These are phyloP conservation scores for Recurvomyces mirabilis DNA, from an alignment of 495 filamentous ascomycete species.

Conservation along the genomic window DNA sequence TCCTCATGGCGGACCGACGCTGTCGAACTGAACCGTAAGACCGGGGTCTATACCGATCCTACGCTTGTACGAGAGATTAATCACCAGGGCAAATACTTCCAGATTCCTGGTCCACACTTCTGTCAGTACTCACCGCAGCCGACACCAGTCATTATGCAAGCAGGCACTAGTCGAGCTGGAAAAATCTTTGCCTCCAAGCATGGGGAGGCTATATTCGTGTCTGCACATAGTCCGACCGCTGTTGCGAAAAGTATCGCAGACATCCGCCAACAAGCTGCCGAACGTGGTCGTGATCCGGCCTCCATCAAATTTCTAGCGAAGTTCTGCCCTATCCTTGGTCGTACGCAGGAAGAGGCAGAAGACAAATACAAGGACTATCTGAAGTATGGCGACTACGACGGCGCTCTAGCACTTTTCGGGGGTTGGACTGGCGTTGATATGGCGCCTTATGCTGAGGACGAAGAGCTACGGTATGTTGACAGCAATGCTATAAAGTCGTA, in stretches of 20 bases:
- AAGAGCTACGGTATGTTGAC: constrained; percentile 47
- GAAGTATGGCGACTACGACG: constrained; percentile 45
- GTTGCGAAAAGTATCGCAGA: constrained; percentile 40
- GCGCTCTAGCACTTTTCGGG: constrained; percentile 47
- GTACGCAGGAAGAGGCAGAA: constrained; percentile 43
- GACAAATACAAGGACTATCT: constrained; percentile 40
- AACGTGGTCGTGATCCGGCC: constrained; percentile 37
- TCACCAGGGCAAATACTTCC: constrained; percentile 55
- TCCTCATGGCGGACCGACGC: constrained; percentile 60
- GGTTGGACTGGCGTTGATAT: constrained; percentile 55
- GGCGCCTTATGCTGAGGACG: constrained; percentile 40
- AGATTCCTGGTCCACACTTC: constrained; percentile 54
- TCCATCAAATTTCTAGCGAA: constrained; percentile 44
- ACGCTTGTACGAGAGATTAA: constrained; percentile 50
- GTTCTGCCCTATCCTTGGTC: constrained; percentile 38
- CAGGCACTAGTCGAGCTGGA: constrained; percentile 51
- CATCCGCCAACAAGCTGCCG: constrained; percentile 35
- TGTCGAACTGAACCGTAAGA: constrained; percentile 43
- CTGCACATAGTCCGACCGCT: constrained; percentile 37
- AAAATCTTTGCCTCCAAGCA: constrained; percentile 53
- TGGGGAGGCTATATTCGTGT: constrained; percentile 46
- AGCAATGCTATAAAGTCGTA: constrained; percentile 48
- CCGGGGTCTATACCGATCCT: constrained; percentile 50
- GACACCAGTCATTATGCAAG: constrained; percentile 54
- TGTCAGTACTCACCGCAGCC: constrained; percentile 53